Evolutionary conservation across 1,284 basidiomycete species (phyloP).

Genomic region (Schizophyllum commune): DNA sequence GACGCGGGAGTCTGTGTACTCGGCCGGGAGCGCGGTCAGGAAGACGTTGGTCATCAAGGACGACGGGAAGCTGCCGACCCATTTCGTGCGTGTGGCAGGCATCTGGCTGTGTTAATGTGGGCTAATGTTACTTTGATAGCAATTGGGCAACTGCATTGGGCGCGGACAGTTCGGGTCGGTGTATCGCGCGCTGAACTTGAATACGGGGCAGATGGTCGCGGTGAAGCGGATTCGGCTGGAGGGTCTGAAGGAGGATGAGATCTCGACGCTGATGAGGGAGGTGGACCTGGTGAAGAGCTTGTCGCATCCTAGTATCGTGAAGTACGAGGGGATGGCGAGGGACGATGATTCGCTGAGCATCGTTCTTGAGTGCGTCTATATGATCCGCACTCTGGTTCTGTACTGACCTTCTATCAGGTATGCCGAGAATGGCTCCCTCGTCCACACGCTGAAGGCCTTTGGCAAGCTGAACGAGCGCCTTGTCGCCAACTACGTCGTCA

Average conservation of each 20-base stretch:
- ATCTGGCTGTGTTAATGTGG: slow-evolving; percentile 7
- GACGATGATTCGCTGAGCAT: slow-evolving; percentile 85
- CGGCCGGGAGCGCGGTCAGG: slow-evolving; percentile 49
- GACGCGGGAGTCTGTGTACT: slow-evolving; percentile 22
- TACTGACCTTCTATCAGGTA: slow-evolving; percentile 44
- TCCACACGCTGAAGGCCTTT: slow-evolving; percentile 85
- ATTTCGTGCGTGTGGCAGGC: slow-evolving; percentile 63
- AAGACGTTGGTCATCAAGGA: slow-evolving; percentile 78
- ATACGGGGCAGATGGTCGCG: slow-evolving; percentile 90
- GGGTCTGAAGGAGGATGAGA: slow-evolving; percentile 80
- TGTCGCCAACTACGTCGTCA: slow-evolving; percentile 85
- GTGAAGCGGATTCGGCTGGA: slow-evolving; percentile 88
- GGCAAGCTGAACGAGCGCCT: slow-evolving; percentile 87
- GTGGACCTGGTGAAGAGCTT: slow-evolving; percentile 86
- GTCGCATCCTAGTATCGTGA: slow-evolving; percentile 89
- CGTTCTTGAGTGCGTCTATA: slow-evolving; percentile 73
- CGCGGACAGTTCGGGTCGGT: slow-evolving; percentile 95
- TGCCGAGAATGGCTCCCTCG: slow-evolving; percentile 90
- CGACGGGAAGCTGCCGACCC: slow-evolving; percentile 71
- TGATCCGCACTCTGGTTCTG: slow-evolving; percentile 21
- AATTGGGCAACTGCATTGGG: slow-evolving; percentile 94
- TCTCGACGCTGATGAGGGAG: slow-evolving; percentile 83
- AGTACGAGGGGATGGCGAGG: slow-evolving; percentile 92
- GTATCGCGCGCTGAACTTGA: slow-evolving; percentile 87
- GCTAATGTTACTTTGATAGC: slow-evolving; percentile 37